These are phyloP conservation scores for Dactylellina leptospora DNA, from an alignment of 2,329 filamentous ascomycete species.

Conservation along the genomic window DNA sequence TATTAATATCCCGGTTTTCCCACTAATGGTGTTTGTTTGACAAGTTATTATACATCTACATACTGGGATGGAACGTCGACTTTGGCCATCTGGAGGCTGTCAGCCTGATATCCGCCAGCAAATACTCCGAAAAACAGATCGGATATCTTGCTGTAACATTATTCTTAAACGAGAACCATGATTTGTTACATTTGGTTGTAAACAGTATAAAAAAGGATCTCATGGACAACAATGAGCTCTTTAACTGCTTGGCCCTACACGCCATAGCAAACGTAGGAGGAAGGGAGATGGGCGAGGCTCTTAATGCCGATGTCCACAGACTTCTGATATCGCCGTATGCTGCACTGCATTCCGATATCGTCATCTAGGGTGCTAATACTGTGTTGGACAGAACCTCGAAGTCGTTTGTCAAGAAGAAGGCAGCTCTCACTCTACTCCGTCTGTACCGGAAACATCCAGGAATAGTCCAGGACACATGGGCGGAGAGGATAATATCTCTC, in stretches of 20 bases:
- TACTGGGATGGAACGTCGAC: constrained; percentile 98
- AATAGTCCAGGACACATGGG: constrained; percentile 96
- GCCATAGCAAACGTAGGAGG: constrained; percentile 98
- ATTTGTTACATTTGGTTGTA: constrained; percentile 92
- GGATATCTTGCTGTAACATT: constrained; percentile 97
- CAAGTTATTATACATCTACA: constrained; percentile 94
- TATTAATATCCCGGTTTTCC: background rate
- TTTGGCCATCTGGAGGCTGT: constrained; percentile 98
- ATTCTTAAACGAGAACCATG: constrained; percentile 96
- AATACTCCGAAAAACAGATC: constrained; percentile 99
- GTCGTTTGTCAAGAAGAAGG: constrained; percentile 99
- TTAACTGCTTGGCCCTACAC: constrained; percentile 95
- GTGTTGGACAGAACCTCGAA: constrained; percentile 74
- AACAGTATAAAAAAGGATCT: constrained; percentile 98
- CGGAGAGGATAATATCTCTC: constrained; percentile 95
- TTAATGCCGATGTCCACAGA: constrained; percentile 90
- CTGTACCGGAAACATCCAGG: constrained; percentile 93
- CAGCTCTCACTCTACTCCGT: constrained; percentile 88
- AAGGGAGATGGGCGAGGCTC: constrained; percentile 93
- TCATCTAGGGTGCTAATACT: constrained; percentile 6
- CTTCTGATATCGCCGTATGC: constrained; percentile 91
- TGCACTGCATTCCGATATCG: background rate
- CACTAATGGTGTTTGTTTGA: background rate
- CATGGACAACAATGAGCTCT: constrained; percentile 92
- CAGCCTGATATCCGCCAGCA: constrained; percentile 93